These are phyloP conservation scores for Leishmania guyanensis DNA, from an alignment of 208 protist genomes.

Conservation along the genomic window DNA sequence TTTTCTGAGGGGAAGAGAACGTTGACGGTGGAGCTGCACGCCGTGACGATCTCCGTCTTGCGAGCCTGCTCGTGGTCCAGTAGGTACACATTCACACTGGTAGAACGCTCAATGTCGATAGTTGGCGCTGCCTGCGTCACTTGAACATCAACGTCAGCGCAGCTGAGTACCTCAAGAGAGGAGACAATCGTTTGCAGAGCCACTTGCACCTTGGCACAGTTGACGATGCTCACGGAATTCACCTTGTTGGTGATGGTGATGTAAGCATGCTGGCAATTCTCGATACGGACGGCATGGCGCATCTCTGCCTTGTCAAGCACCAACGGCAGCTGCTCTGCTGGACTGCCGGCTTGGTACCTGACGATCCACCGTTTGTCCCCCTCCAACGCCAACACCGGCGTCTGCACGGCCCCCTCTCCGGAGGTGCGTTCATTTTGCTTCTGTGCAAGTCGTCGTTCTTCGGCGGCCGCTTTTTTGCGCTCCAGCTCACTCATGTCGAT, in stretches of 20 bases:
- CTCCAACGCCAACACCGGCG: constrained; percentile 49
- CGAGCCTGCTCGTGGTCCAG: constrained; percentile 53
- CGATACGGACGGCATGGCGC: constrained; percentile 78
- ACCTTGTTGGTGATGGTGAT: constrained; percentile 77
- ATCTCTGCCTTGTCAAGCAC: constrained; percentile 61
- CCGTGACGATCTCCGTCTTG: constrained; percentile 76
- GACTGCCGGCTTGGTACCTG: constrained; percentile 53
- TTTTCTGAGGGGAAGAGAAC: constrained; percentile 62
- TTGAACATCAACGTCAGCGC: constrained; percentile 61
- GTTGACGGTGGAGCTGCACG: constrained; percentile 78
- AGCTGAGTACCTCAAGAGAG: constrained; percentile 75
- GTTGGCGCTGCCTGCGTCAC: constrained; percentile 66
- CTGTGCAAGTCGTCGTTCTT: constrained; percentile 26
- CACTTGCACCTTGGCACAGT: constrained; percentile 78
- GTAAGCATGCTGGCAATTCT: constrained; percentile 66
- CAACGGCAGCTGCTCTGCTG: constrained; percentile 40
- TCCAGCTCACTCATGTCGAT: constrained; percentile 67
- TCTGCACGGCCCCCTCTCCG: constrained; percentile 5
- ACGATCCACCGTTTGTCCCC: constrained; percentile 78
- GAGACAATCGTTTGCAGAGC: constrained; percentile 66
- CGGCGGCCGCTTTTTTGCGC: constrained; percentile 61
- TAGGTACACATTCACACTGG: constrained; percentile 70
- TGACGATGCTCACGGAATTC: constrained; percentile 73
- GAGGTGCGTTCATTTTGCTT: constrained; percentile 13
- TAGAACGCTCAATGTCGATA: constrained; percentile 64